These are phyloP conservation scores for Saururus chinensis DNA, from an alignment of 164 flowering plant species.

Conservation along the genomic window DNA sequence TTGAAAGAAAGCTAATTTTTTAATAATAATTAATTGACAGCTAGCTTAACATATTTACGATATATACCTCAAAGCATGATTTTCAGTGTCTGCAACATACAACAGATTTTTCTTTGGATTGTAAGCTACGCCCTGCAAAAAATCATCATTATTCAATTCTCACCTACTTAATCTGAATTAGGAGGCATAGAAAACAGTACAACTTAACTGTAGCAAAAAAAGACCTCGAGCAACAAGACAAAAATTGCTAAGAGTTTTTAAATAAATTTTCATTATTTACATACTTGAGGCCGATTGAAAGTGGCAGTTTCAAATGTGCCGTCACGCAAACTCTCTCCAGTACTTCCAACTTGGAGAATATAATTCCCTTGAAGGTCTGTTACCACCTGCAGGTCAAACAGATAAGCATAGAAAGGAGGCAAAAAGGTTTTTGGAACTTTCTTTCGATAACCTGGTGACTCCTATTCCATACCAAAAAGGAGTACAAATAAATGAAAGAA, in stretches of 20 bases:
- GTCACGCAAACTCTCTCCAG: conserved; percentile 77
- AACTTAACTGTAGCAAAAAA: no score
- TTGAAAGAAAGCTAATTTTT: no score
- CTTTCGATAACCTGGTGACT: no score
- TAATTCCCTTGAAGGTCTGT: conserved; percentile 92
- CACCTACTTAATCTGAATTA: neutral
- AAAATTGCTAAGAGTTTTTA: no score
- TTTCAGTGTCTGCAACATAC: conserved; percentile 97
- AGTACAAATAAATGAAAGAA: no score
- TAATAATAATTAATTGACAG: no score
- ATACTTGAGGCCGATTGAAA: conserved; percentile 89
- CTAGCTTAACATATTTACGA: no score
- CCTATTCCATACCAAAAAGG: no score
- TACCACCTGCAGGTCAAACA: conserved; percentile 50
- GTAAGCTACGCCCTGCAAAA: conserved; percentile 74
- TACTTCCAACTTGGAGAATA: conserved; percentile 79
- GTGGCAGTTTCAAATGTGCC: conserved; percentile 80
- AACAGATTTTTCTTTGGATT: conserved; percentile 77
- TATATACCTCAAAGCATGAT: conserved; percentile 86
- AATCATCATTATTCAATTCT: neutral
- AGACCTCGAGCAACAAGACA: no score
- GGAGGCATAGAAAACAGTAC: neutral
- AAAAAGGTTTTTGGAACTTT: no score
- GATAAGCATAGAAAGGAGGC: neutral
- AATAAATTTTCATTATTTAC: neutral